These are phyloP conservation scores for Phytophthora boehmeriae DNA, from an alignment of 352 stramenopile genomes.

Conservation along the genomic window DNA sequence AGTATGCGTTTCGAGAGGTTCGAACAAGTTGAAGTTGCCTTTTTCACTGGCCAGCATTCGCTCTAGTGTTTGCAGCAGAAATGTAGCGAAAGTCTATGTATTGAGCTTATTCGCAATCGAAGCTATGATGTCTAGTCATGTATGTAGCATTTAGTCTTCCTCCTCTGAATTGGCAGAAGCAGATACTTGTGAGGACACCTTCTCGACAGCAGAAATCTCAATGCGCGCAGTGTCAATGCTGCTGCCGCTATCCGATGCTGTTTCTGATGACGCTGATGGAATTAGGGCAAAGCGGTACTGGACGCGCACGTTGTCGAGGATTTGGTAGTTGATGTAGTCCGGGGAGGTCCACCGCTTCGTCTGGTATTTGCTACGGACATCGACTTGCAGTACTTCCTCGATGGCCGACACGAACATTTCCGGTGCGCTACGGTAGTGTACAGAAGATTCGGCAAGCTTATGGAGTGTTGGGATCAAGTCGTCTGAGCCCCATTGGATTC, in stretches of 20 bases:
- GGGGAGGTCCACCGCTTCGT: slow-evolving; percentile 52
- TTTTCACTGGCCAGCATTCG: slow-evolving; percentile 1
- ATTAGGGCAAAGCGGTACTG: slow-evolving; percentile 48
- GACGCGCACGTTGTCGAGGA: slow-evolving; percentile 63
- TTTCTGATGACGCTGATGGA: neutral
- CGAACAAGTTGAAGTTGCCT: slow-evolving; percentile 22
- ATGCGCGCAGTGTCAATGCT: slow-evolving; percentile 27
- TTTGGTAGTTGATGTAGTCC: slow-evolving; percentile 46
- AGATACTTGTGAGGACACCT: neutral
- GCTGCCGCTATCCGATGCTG: slow-evolving; percentile 4
- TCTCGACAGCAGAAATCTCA: slow-evolving; percentile 41
- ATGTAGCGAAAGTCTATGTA: too few species aligned
- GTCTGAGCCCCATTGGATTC: slow-evolving; percentile 53
- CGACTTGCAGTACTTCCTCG: slow-evolving; percentile 69
- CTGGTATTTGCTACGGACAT: slow-evolving; percentile 81
- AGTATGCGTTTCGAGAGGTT: slow-evolving; percentile 14
- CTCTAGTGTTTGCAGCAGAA: neutral
- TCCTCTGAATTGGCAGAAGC: neutral
- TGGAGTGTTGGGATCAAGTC: slow-evolving; percentile 32
- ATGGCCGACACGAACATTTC: slow-evolving; percentile 50
- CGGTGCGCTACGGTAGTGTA: slow-evolving; percentile 43
- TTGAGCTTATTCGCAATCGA: too few species aligned
- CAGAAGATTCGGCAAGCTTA: slow-evolving; percentile 44
- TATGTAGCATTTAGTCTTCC: neutral
- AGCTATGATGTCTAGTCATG: too few species aligned